Conservation (phyloP, 768 basidiomycete species). For the Hygrocybe punicea region DNA sequence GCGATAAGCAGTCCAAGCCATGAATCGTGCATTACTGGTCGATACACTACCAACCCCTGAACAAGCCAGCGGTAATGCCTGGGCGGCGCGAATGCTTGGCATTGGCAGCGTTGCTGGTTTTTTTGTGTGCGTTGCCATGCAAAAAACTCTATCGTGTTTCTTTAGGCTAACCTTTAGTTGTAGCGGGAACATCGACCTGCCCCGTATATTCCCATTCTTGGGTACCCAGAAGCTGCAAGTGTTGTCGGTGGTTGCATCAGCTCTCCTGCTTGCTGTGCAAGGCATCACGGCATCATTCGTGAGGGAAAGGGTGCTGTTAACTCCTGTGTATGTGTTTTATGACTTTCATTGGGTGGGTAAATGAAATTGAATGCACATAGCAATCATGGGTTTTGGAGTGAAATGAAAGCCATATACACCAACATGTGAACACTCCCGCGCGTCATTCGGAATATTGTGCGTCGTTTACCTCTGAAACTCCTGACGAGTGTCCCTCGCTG, state of each 20-base stretch:
- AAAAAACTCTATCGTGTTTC: not conserved
- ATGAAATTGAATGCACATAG: not conserved
- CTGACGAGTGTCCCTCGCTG: not conserved
- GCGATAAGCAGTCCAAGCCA: slow-evolving; percentile 63
- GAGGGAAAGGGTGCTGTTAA: slow-evolving; percentile 71
- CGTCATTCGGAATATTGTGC: slow-evolving; percentile 75
- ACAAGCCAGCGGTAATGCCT: slow-evolving; percentile 87
- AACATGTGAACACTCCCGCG: slow-evolving; percentile 68
- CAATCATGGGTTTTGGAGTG: slow-evolving; percentile 24
- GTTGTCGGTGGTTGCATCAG: slow-evolving; percentile 68
- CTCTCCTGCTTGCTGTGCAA: slow-evolving; percentile 67
- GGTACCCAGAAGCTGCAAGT: slow-evolving; percentile 80
- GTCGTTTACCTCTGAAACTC: slow-evolving; percentile 27
- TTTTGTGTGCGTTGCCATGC: slow-evolving; percentile 76
- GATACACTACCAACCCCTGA: slow-evolving; percentile 71
- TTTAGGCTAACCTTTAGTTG: slow-evolving; percentile 25
- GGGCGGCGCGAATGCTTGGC: slow-evolving; percentile 92
- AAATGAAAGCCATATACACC: slow-evolving; percentile 66
- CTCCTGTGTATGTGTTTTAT: slow-evolving; percentile 10
- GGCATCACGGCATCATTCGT: slow-evolving; percentile 55
- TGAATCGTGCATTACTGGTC: slow-evolving; percentile 87
- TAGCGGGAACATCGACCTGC: slow-evolving; percentile 81
- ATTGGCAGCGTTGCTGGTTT: slow-evolving; percentile 84
- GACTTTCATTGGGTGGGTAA: not conserved
- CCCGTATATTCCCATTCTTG: slow-evolving; percentile 63